These are phyloP conservation scores for Xerocomus spinulosus DNA, from an alignment of 768 basidiomycete species.

Conservation along the genomic window DNA sequence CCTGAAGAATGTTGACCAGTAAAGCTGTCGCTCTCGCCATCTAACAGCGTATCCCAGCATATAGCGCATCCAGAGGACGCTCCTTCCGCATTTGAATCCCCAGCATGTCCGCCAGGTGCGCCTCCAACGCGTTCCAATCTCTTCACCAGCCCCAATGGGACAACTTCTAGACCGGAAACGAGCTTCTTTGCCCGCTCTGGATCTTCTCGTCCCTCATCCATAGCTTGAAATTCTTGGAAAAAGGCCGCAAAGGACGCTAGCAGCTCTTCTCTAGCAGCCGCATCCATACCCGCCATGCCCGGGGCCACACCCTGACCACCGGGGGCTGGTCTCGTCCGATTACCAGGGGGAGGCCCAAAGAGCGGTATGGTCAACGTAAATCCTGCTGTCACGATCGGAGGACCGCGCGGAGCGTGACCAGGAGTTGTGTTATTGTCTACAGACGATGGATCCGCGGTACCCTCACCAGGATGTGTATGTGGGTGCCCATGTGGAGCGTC, in stretches of 20 bases:
- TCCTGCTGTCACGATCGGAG: conserved; percentile 26
- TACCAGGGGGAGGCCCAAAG: conserved; percentile 18
- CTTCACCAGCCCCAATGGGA: conserved; percentile 61
- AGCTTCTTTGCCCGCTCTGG: conserved; percentile 63
- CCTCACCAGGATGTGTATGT: conserved; percentile 28
- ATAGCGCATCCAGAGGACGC: conserved; percentile 55
- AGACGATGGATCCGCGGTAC: conserved; percentile 11
- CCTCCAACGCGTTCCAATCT: conserved; percentile 52
- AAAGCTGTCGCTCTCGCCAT: conserved; percentile 38
- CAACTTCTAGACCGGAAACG: conserved; percentile 58
- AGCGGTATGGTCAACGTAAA: conserved; percentile 36
- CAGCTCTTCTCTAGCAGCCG: conserved; percentile 20
- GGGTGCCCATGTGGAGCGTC: conserved; percentile 20
- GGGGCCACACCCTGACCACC: conserved; percentile 3
- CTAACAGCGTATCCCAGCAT: conserved; percentile 68
- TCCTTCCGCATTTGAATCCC: conserved; percentile 32
- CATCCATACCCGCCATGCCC: conserved; percentile 17
- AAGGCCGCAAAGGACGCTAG: conserved; percentile 25
- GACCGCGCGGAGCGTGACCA: conserved; percentile 19
- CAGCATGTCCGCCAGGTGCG: conserved; percentile 32
- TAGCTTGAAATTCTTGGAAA: conserved; percentile 24
- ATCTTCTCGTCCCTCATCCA: conserved; percentile 48
- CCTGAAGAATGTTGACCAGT: conserved; percentile 11
- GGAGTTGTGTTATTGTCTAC: conserved; percentile 21
- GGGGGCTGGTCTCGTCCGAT: conserved; percentile 2